phyloP scores from a whole-genome alignment of 345 rosid genomes.

The Noccaea bulbosa region DNA sequence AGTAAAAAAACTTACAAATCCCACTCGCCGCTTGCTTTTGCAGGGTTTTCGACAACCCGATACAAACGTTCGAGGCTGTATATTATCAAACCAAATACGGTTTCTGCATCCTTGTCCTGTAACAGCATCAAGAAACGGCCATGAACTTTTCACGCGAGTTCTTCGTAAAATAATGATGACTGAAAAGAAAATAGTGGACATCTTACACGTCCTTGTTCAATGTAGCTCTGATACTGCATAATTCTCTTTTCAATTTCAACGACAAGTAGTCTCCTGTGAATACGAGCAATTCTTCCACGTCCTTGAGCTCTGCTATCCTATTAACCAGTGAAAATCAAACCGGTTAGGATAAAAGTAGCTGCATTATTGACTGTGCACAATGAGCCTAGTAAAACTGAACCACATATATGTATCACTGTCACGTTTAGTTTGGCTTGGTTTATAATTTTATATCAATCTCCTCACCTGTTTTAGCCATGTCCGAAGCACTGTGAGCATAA shows the following conservation, averaged over 20 bases:
- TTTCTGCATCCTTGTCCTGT: slow-evolving; percentile 79
- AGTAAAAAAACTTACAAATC: slow-evolving; percentile 56
- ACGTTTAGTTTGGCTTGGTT: slow-evolving; percentile 18
- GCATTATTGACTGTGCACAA: slow-evolving; percentile 17
- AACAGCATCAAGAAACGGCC: slow-evolving; percentile 25
- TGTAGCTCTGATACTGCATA: slow-evolving; percentile 69
- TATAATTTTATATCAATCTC: not conserved
- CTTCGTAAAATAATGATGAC: not conserved
- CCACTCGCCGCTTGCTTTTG: slow-evolving; percentile 86
- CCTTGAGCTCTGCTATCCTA: slow-evolving; percentile 94
- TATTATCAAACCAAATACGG: slow-evolving; percentile 75
- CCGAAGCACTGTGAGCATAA: slow-evolving; percentile 64
- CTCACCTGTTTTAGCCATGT: slow-evolving; percentile 80
- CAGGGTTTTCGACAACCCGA: slow-evolving; percentile 73
- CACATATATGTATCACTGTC: slow-evolving; percentile 14
- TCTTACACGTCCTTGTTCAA: slow-evolving; percentile 85
- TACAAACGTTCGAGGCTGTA: slow-evolving; percentile 73
- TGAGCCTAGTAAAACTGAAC: slow-evolving; percentile 22
- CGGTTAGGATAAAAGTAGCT: slow-evolving; percentile 9
- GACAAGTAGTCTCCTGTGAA: slow-evolving; percentile 79
- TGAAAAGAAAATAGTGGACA: slow-evolving; percentile 6
- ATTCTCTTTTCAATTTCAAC: slow-evolving; percentile 85
- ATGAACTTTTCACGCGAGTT: slow-evolving; percentile 2
- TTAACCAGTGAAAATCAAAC: slow-evolving; percentile 23
- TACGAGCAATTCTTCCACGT: slow-evolving; percentile 81